Conservation (phyloP, 2,329 filamentous ascomycete species). For the Pezicula radicicola region DNA sequence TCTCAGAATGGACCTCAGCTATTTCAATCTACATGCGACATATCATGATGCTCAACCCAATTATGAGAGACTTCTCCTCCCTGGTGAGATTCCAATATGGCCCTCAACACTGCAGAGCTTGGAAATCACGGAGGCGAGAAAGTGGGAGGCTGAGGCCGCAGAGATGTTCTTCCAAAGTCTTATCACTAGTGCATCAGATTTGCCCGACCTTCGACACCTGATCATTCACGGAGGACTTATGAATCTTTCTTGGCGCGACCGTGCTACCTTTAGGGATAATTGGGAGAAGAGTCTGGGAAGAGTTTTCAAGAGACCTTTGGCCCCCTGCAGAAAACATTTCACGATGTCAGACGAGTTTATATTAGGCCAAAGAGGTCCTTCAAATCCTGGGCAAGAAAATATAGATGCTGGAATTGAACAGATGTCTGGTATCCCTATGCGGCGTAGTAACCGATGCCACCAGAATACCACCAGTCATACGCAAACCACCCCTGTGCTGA, state of each 20-base stretch:
- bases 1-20: conserved; percentile 75
- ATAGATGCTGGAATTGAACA: background rate
- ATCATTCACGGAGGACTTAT: conserved; percentile 70
- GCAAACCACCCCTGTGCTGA: no score
- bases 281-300: conserved; percentile 71
- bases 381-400: background rate
- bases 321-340: conserved; percentile 24
- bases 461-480: no score
- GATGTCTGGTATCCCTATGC: no score
- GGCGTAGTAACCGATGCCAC: no score
- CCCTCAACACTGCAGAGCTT: conserved; percentile 67
- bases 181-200: conserved; percentile 62
- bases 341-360: background rate
- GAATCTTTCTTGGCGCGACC: conserved; percentile 76
- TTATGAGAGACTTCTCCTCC: conserved; percentile 66
- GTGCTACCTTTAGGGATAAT: conserved; percentile 72
- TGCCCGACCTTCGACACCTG: conserved; percentile 67
- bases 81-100: conserved; percentile 72
- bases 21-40: conserved; percentile 66
- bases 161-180: conserved; percentile 78
- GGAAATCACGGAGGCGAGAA: conserved; percentile 73
- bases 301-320: conserved; percentile 56
- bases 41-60: conserved; percentile 71
- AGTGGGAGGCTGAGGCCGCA: conserved; percentile 68
- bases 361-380: background rate